Evolutionary conservation across 257 asterid species (phyloP).

Genomic region (Solanum gracilifrons): DNA sequence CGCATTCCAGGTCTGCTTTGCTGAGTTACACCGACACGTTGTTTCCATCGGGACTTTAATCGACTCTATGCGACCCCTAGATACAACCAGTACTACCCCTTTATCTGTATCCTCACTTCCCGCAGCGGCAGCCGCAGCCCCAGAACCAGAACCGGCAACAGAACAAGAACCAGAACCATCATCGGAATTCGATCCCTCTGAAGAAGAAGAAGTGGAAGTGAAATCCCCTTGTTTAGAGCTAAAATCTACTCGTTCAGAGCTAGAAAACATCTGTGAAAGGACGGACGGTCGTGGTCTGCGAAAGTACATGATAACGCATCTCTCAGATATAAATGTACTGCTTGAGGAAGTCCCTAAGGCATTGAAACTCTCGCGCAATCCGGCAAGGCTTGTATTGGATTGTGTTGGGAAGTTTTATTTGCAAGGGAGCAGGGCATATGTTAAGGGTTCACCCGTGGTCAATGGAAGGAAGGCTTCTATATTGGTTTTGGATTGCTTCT

Average conservation of each 20-base stretch:
- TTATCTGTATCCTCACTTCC: neutral
- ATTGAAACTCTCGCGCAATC: constrained; percentile 38
- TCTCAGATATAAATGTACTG: constrained; percentile 24
- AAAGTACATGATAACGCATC: constrained; percentile 30
- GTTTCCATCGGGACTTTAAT: constrained; percentile 33
- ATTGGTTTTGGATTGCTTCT: constrained; percentile 55
- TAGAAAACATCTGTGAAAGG: constrained; percentile 38
- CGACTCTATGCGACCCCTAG: constrained; percentile 20
- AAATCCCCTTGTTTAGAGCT: neutral
- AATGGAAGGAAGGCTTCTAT: constrained; percentile 63
- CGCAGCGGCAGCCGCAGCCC: neutral
- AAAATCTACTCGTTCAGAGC: constrained; percentile 26
- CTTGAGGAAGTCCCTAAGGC: constrained; percentile 65
- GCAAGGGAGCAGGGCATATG: constrained; percentile 61
- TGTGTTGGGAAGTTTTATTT: constrained; percentile 64
- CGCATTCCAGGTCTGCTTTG: constrained; percentile 40
- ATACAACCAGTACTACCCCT: constrained; percentile 3
- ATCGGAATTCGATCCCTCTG: neutral
- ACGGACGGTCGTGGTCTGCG: constrained; percentile 57
- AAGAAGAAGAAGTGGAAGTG: constrained; percentile 4
- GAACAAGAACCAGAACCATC: neutral
- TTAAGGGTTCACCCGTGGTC: constrained; percentile 45
- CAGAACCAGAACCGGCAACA: neutral
- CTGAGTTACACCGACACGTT: constrained; percentile 52
- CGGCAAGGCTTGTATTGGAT: constrained; percentile 64